Evolutionary conservation across 805 yeast species (phyloP).

Genomic region (Nakazawaea peltata): DNA sequence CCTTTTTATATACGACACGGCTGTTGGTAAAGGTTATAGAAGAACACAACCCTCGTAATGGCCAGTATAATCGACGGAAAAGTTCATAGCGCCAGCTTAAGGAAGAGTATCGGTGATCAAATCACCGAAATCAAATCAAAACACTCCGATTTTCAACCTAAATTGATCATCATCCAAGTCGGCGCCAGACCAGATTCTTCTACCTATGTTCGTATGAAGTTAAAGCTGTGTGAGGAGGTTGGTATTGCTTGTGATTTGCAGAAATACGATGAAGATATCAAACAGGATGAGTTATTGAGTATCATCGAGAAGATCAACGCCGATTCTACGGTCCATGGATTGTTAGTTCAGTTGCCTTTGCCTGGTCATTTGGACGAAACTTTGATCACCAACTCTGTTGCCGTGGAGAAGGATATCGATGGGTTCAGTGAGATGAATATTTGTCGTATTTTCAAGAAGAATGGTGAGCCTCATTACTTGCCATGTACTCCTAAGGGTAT

Average conservation of each 20-base stretch:
- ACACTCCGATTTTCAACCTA: slow-evolving; percentile 54
- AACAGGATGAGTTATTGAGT: slow-evolving; percentile 48
- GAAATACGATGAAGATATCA: slow-evolving; percentile 46
- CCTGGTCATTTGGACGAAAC: slow-evolving; percentile 67
- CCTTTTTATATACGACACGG: too few relatives aligned
- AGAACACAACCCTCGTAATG: slow-evolving; percentile 17
- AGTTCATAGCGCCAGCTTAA: slow-evolving; percentile 36
- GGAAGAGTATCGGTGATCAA: slow-evolving; percentile 39
- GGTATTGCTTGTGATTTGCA: slow-evolving; percentile 54
- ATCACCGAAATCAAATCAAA: slow-evolving; percentile 31
- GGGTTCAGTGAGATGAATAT: slow-evolving; percentile 75
- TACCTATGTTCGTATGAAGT: slow-evolving; percentile 76
- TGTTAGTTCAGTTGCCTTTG: slow-evolving; percentile 70
- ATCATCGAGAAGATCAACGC: slow-evolving; percentile 49
- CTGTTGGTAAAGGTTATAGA: too few relatives aligned
- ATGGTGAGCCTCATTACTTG: slow-evolving; percentile 60
- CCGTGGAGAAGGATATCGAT: slow-evolving; percentile 68
- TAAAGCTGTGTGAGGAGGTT: slow-evolving; percentile 69
- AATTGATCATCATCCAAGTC: slow-evolving; percentile 64
- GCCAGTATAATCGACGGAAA: slow-evolving; percentile 51
- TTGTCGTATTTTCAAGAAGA: slow-evolving; percentile 69
- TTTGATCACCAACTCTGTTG: slow-evolving; percentile 57
- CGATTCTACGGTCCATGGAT: slow-evolving; percentile 57
- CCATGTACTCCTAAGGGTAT: slow-evolving; percentile 87
- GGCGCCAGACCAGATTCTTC: slow-evolving; percentile 73